A percentile compares a stretch with the other conserved stretches of the same genome.
These are phyloP conservation scores for Calocybe indica DNA, from an alignment of 768 basidiomycete species.

Conservation along the genomic window DNA sequence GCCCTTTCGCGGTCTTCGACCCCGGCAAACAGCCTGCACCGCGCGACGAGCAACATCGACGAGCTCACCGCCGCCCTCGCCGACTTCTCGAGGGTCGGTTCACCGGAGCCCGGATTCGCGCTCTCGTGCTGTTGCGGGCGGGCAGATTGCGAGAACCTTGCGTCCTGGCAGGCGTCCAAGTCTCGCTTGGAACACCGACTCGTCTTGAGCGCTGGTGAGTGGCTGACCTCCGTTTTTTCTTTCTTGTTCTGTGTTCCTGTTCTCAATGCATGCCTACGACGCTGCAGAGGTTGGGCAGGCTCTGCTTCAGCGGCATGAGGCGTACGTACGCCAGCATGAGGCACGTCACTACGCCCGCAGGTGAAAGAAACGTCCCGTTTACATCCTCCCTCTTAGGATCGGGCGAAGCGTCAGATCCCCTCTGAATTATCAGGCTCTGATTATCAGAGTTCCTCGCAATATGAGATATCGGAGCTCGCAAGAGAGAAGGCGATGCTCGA, in stretches of 20 bases:
- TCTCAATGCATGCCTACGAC: conserved; percentile 1
- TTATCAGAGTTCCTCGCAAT: background rate
- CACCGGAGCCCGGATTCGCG: conserved; percentile 57
- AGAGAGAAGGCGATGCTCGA: conserved; percentile 60
- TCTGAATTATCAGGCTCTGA: background rate
- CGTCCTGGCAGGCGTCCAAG: conserved; percentile 59
- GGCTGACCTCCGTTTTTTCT: background rate
- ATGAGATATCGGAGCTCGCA: conserved; percentile 25
- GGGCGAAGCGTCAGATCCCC: background rate
- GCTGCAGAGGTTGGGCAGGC: conserved; percentile 83
- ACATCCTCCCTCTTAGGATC: conserved; percentile 5
- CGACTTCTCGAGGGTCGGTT: conserved; percentile 65
- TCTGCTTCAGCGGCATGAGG: conserved; percentile 79
- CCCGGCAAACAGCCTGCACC: conserved; percentile 43
- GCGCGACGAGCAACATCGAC: conserved; percentile 62
- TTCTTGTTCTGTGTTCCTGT: background rate
- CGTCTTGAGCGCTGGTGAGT: conserved; percentile 81
- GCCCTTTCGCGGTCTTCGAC: conserved; percentile 41
- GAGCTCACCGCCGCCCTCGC: conserved; percentile 71
- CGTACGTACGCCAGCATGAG: conserved; percentile 72
- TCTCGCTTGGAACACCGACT: conserved; percentile 70
- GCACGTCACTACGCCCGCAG: conserved; percentile 25
- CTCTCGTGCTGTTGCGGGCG: conserved; percentile 60
- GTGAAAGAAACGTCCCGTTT: background rate
- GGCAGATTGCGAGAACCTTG: conserved; percentile 60